A percentile compares a stretch with the other conserved stretches of the same genome.
These are phyloP conservation scores for Starmerella khaoyaiensis DNA, from an alignment of 805 yeast genomes.

Conservation along the genomic window DNA sequence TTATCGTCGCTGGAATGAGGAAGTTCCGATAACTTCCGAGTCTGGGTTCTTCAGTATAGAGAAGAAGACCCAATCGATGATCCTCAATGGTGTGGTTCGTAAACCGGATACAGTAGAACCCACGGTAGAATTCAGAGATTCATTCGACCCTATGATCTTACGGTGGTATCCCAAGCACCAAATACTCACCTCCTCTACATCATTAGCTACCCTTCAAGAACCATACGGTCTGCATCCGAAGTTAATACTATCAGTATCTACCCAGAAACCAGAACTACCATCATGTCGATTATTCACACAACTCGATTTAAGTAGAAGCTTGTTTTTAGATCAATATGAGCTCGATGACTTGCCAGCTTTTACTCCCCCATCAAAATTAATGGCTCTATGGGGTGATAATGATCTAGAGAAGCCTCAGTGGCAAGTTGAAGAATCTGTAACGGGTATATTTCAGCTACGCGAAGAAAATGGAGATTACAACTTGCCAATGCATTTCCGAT, in stretches of 20 bases:
- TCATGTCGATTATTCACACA: slow-evolving; percentile 35
- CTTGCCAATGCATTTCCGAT: slow-evolving; percentile 41
- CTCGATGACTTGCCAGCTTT: slow-evolving; percentile 28
- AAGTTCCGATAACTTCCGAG: slow-evolving; percentile 9
- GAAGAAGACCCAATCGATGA: slow-evolving; percentile 2
- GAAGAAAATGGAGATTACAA: slow-evolving; percentile 25
- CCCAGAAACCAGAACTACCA: slow-evolving; percentile 6
- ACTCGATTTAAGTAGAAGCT: slow-evolving; percentile 33
- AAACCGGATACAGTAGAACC: slow-evolving; percentile 8
- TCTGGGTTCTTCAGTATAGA: slow-evolving; percentile 17
- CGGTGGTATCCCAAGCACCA: slow-evolving; percentile 16
- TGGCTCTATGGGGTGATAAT: slow-evolving; percentile 40
- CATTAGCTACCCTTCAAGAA: slow-evolving; percentile 5
- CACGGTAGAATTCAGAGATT: too few relatives aligned
- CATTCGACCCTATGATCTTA: slow-evolving; percentile 17
- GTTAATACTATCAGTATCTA: slow-evolving; percentile 4
- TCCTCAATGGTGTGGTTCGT: slow-evolving; percentile 15
- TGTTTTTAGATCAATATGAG: slow-evolving; percentile 47
- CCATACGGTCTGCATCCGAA: slow-evolving; percentile 23
- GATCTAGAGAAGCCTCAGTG: slow-evolving; percentile 48
- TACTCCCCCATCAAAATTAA: slow-evolving; percentile 24
- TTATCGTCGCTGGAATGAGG: slow-evolving; percentile 9
- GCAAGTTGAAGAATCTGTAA: slow-evolving; percentile 29
- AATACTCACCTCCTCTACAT: not conserved
- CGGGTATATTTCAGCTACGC: slow-evolving; percentile 29